These are phyloP conservation scores for Leucocoprinus leucothites DNA, from an alignment of 768 basidiomycete genomes.

Conservation along the genomic window DNA sequence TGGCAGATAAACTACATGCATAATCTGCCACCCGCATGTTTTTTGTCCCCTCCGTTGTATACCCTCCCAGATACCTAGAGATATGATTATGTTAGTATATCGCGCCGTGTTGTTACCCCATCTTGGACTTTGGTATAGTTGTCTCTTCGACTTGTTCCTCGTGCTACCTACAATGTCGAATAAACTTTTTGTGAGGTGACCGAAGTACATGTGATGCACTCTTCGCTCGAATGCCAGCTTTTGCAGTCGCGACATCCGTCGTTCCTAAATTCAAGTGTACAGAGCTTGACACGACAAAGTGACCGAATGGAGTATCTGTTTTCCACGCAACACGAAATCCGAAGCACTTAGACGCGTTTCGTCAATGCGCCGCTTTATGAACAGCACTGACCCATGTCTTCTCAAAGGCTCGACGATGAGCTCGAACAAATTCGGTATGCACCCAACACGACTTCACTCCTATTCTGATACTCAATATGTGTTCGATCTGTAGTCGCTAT, in stretches of 20 bases:
- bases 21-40: background rate
- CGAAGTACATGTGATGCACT: too few relatives aligned
- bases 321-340: background rate
- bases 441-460: background rate
- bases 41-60: slow-evolving; percentile 1
- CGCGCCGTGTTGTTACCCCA: slow-evolving; percentile 3
- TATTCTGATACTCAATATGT: slow-evolving; percentile 15
- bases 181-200: too few relatives aligned
- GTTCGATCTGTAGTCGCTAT: slow-evolving; percentile 59
- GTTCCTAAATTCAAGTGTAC: too few relatives aligned
- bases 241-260: too few relatives aligned
- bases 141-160: background rate
- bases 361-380: background rate
- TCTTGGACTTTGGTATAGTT: slow-evolving; percentile 1
- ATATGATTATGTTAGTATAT: background rate
- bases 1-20: background rate
- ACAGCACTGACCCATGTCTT: slow-evolving; percentile 29
- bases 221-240: too few relatives aligned
- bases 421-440: slow-evolving; percentile 63
- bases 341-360: slow-evolving; percentile 1
- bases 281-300: too few relatives aligned
- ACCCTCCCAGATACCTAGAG: slow-evolving; percentile 8
- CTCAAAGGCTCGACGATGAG: slow-evolving; percentile 58
- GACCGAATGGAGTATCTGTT: background rate
- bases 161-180: too few relatives aligned